Percentiles rank a stretch among this genome's conserved stretches.
Evolutionary conservation across 345 rosid species (phyloP).

Genomic region (Salix dunnii): DNA sequence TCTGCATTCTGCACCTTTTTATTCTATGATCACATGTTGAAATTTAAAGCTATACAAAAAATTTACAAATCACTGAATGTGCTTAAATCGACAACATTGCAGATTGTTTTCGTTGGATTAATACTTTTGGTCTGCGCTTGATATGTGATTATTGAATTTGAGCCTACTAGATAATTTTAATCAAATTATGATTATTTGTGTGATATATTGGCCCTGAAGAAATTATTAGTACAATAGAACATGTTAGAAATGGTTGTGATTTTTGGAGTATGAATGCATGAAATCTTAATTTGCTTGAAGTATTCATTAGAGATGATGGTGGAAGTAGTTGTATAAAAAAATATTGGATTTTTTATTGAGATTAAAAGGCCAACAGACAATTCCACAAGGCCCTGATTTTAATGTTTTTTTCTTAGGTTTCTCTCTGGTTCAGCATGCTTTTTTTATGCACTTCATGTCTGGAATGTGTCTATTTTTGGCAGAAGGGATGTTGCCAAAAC

Average conservation of each 20-base stretch:
- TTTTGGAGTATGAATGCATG: not conserved
- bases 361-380: not conserved
- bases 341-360: not conserved
- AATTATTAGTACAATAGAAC: not conserved
- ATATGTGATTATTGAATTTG: not conserved
- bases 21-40: not conserved
- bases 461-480: not conserved
- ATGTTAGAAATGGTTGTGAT: not conserved
- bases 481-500: not conserved
- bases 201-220: not conserved
- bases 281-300: not conserved
- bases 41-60: not conserved
- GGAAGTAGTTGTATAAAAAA: not conserved
- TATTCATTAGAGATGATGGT: conserved; percentile 2
- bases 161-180: not conserved
- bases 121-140: not conserved
- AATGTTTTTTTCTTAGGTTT: not conserved
- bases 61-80: not conserved
- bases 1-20: not conserved
- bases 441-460: not conserved
- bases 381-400: not conserved
- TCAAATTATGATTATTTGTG: not conserved
- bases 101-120: not conserved
- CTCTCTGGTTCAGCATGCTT: not conserved
- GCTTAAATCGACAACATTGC: not conserved